A percentile compares a stretch with the other conserved stretches of the same genome.
Evolutionary conservation across 2,329 filamentous ascomycete genomes (phyloP).

Genomic region (Xylariaceae sp.): DNA sequence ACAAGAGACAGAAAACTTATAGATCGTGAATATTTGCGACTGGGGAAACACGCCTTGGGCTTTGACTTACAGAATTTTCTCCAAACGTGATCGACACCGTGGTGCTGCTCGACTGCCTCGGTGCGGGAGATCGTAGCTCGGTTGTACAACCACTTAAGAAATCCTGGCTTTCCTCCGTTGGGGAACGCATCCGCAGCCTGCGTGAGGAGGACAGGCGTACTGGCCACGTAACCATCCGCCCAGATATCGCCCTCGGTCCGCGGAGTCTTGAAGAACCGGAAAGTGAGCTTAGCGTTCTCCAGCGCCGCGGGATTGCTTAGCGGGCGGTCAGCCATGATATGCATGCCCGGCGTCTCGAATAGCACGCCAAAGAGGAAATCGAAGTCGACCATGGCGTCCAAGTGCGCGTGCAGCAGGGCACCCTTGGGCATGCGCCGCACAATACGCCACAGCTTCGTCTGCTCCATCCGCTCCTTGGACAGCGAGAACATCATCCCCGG

Average conservation of each 20-base stretch:
- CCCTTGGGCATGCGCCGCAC: slow-evolving; percentile 89
- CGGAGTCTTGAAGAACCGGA: slow-evolving; percentile 61
- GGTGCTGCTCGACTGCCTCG: slow-evolving; percentile 79
- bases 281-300: slow-evolving; percentile 62
- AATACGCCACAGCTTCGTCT: slow-evolving; percentile 84
- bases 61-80: slow-evolving; percentile 69
- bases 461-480: slow-evolving; percentile 85
- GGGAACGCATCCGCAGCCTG: slow-evolving; percentile 78
- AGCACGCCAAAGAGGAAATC: slow-evolving; percentile 78
- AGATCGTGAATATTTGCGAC: too few species aligned
- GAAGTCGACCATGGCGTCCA: slow-evolving; percentile 90
- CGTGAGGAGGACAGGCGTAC: slow-evolving; percentile 62
- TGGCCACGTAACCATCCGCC: slow-evolving; percentile 65
- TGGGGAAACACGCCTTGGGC: too few species aligned
- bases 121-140: slow-evolving; percentile 73
- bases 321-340: slow-evolving; percentile 66
- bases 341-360: slow-evolving; percentile 74
- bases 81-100: slow-evolving; percentile 86
- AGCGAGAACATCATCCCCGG: slow-evolving; percentile 94
- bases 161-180: slow-evolving; percentile 71
- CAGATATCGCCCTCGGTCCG: slow-evolving; percentile 63
- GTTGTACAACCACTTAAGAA: slow-evolving; percentile 76
- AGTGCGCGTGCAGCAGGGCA: slow-evolving; percentile 81
- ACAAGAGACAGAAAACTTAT: too few species aligned
- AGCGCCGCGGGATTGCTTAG: slow-evolving; percentile 61